A percentile compares a stretch with the other conserved stretches of the same genome.
These are phyloP conservation scores for Durio zibethinus DNA, from an alignment of 345 rosid species.

Conservation along the genomic window DNA sequence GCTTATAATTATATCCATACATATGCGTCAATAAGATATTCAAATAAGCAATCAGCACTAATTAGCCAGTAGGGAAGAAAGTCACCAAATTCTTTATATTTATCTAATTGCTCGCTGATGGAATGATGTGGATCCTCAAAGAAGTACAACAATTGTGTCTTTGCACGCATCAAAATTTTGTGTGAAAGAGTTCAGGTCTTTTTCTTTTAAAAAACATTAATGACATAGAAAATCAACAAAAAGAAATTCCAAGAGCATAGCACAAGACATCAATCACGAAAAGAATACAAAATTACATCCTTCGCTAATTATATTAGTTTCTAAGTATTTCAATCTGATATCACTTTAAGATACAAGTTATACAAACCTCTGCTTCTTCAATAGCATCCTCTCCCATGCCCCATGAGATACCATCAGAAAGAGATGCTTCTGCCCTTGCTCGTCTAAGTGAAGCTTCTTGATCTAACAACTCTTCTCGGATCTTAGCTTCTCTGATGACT, in stretches of 20 bases:
- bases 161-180: neutral
- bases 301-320: constrained; percentile 2
- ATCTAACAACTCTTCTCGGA: constrained; percentile 54
- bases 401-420: constrained; percentile 97
- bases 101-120: neutral
- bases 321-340: neutral
- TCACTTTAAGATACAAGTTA: neutral
- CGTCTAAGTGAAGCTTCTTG: constrained; percentile 83
- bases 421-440: constrained; percentile 70
- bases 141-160: neutral
- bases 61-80: neutral
- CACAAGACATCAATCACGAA: neutral
- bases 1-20: no score
- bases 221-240: neutral
- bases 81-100: neutral
- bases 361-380: constrained; percentile 89
- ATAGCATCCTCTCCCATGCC: constrained; percentile 99
- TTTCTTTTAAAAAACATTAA: neutral
- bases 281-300: neutral
- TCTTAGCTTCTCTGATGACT: constrained; percentile 53
- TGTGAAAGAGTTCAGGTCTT: neutral
- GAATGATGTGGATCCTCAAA: neutral
- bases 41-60: neutral
- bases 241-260: neutral
- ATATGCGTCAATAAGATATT: neutral